Base-by-base conservation (phyloP, 2,329 filamentous ascomycete genomes). In the Rhynchosporium graminicola region DNA sequence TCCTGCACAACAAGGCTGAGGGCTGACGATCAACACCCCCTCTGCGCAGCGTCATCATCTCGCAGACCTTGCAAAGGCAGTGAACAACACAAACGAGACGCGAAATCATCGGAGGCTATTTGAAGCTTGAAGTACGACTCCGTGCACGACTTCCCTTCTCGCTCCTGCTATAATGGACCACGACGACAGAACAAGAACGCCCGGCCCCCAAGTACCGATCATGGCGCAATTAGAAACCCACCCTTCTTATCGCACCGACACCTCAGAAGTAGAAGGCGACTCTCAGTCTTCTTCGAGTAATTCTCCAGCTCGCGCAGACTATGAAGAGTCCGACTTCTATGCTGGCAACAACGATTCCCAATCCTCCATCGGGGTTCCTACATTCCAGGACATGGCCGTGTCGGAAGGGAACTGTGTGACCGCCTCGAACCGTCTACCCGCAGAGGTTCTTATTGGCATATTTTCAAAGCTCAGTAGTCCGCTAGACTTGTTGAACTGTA, bases 301-400 rank as follows among this genome's bases (percentile, higher is more conserved):
- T 73, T 92, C 90, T 1, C 89, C 90, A 50, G 85, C 83, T 86
- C 89, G 71, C 58, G 86, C 86, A 74, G 89, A 92, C 73, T 92
- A 96, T 77, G 90, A 93, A 73, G 94, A 97, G 77, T 96, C 92
- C 69, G 94, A 97, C 78, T 97, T 95, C 77, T 95, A 95, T 76
- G 88, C 90, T 74, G 85, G 83, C 62, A 88, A 90, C 71, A 97
- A 97, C 79, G 94, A 97, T 78, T 97, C 94, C 3, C 85, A 95
- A 75, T 97, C 94, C 0, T 97, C 94, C 0, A 83, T 97, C 61
- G 92, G 92, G 59, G 86, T 92, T 40, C 89, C 90, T 51, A 89
- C 89, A 64, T 83, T 92, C 63, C 87, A 87, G 72, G 89, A 92
- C 71, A 89, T 87, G 83, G 87, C 83, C 74, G 86, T 86, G 67